A percentile compares a stretch with the other conserved stretches of the same genome.
Evolutionary conservation across 202 grass and related monocot genomes (phyloP).

Genomic region (Miscanthus sacchariflorus): DNA sequence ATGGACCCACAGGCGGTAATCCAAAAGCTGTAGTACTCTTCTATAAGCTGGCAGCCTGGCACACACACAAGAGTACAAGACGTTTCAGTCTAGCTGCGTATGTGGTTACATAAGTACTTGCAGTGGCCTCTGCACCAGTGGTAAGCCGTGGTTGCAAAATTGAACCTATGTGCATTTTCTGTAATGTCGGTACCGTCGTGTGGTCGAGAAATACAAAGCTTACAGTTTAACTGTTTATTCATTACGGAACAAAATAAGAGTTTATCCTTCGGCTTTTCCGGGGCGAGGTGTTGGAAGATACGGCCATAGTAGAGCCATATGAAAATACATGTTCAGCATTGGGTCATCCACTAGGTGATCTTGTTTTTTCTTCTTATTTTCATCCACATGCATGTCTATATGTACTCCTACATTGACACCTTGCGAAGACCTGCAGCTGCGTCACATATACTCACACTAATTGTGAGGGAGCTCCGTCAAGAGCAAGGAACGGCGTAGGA

Average conservation of each 20-base stretch:
- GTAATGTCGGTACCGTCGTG: not conserved
- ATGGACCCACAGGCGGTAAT: too few relatives aligned
- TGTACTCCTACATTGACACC: not conserved
- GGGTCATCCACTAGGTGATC: not conserved
- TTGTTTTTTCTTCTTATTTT: not conserved
- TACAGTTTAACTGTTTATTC: not conserved
- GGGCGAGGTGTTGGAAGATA: constrained; percentile 40
- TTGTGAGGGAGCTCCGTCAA: not conserved
- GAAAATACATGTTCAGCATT: not conserved
- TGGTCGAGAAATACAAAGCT: constrained; percentile 28
- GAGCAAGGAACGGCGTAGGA: not conserved
- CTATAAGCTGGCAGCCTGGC: too few relatives aligned
- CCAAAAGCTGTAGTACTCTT: too few relatives aligned
- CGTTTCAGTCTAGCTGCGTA: too few relatives aligned
- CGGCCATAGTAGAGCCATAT: not conserved
- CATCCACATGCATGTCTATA: not conserved
- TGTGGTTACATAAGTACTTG: too few relatives aligned
- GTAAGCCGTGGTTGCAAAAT: too few relatives aligned
- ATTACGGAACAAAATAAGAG: constrained; percentile 4
- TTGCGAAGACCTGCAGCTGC: not conserved
- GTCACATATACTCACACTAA: not conserved
- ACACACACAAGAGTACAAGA: too few relatives aligned
- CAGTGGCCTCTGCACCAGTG: too few relatives aligned
- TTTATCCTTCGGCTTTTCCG: constrained; percentile 7
- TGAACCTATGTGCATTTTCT: not conserved